Conservation (phyloP, 192 early-diverging fungal species). For the Dispira simplex region DNA sequence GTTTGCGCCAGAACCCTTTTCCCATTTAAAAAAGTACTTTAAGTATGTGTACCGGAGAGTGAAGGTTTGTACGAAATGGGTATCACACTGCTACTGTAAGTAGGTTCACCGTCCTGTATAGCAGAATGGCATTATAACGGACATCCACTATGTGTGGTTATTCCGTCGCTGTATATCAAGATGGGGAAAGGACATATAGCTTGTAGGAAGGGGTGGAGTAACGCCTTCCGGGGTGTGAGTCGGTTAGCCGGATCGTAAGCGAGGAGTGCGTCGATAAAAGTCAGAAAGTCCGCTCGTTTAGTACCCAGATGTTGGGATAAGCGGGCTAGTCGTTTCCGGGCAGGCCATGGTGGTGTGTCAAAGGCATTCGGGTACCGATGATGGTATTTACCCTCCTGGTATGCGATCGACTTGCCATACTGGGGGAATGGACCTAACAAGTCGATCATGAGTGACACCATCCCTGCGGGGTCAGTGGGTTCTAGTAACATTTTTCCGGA, state of each 20-base stretch:
- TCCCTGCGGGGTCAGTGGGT: neutral
- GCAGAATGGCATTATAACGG: no score
- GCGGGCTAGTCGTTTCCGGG: neutral
- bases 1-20: neutral
- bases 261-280: neutral
- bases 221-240: neutral
- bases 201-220: constrained; percentile 5
- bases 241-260: neutral
- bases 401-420: neutral
- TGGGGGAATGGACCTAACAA: neutral
- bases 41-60: neutral
- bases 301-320: neutral
- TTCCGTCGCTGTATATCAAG: no score
- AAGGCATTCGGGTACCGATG: neutral
- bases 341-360: neutral
- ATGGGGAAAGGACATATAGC: neutral
- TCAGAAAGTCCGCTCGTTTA: neutral
- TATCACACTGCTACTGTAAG: neutral
- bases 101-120: no score
- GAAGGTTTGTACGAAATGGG: neutral
- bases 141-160: no score
- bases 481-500: neutral
- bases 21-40: neutral
- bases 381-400: neutral
- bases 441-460: neutral